Base-by-base conservation (phyloP, 2,329 filamentous ascomycete genomes). In the Botryosphaeria dothidea region DNA sequence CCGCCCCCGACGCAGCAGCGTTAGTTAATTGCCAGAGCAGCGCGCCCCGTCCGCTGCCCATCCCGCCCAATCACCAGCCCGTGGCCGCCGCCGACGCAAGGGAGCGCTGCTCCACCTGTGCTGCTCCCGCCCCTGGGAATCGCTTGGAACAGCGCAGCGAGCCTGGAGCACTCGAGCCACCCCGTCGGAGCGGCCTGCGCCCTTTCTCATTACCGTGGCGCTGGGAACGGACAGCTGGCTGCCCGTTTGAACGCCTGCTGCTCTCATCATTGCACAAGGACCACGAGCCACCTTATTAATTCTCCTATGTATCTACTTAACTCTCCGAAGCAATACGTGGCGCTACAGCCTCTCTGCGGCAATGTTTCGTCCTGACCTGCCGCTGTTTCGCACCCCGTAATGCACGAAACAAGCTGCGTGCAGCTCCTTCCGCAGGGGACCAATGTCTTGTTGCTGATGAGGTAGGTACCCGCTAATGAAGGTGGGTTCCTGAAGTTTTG, bases 151-250 rank as follows among this genome's bases (percentile, higher is more conserved):
- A 31, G 56, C 56, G 56, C 56, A 31, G 56, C 56, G 56, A 58
- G 49, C 49, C 49, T 52, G 15, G 49, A 52, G 56, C 56, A 19
- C 56, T 58, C 56, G 56, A 58, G 56, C 38, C 56, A 58, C 38
- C 56, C 9, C 56, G 34, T 34, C 56, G 56, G 56, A 25, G 56
- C 56, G 45, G 38, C 56, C 56, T 58, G 56, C 56, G 56, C 38
- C 56, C 56, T 58, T 58, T 58, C 56, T 58, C 56, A 58, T 58
- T 58, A 58, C 56, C 56, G 56, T 58, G 56, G 56, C 56, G 56
- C 56, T 34, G 56, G 56, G 38, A 58, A 58, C 56, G 56, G 56
- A 58, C 56, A 58, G 56, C 56, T 58, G 56, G 56, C 56, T 58
- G 56, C 56, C 56, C 38, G 56, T 58, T 58, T 58, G 56, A 23